Conservation (phyloP, 345 rosid species). For the Schrenkiella parvula region DNA sequence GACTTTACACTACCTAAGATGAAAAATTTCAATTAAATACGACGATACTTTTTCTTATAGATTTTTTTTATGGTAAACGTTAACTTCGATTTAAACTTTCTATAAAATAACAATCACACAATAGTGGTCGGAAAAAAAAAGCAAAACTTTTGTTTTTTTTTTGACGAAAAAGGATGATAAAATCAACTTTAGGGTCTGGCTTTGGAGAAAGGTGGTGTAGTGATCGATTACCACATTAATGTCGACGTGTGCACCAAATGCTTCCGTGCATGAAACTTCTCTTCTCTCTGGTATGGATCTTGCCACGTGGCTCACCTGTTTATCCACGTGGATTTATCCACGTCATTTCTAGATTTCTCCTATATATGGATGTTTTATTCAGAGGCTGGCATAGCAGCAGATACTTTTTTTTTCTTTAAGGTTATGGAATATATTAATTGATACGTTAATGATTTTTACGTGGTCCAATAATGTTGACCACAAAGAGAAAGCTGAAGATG, state of each 20-base stretch:
- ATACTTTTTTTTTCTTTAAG: not conserved
- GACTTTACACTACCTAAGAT: not conserved
- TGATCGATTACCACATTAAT: conserved; percentile 14
- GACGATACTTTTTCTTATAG: no score
- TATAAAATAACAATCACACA: not conserved
- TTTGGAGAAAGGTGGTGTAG: conserved; percentile 16
- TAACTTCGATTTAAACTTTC: no score
- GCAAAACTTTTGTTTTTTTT: not conserved
- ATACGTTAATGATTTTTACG: not conserved
- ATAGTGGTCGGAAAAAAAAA: conserved; percentile 15
- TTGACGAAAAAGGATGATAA: conserved; percentile 16
- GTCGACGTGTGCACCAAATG: conserved; percentile 24
- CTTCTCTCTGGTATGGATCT: not conserved
- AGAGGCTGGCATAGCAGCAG: not conserved
- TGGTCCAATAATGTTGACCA: not conserved
- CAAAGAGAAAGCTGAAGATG: not conserved
- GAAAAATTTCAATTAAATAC: no score
- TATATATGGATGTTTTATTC: not conserved
- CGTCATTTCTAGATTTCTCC: not conserved
- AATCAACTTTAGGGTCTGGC: conserved; percentile 23
- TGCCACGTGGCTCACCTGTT: not conserved
- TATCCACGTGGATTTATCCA: conserved; percentile 7
- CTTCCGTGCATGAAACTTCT: conserved; percentile 16
- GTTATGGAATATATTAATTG: not conserved
- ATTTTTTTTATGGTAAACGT: no score